phyloP scores from a whole-genome alignment of 1,284 basidiomycete species.

The Papiliotrema laurentii region DNA sequence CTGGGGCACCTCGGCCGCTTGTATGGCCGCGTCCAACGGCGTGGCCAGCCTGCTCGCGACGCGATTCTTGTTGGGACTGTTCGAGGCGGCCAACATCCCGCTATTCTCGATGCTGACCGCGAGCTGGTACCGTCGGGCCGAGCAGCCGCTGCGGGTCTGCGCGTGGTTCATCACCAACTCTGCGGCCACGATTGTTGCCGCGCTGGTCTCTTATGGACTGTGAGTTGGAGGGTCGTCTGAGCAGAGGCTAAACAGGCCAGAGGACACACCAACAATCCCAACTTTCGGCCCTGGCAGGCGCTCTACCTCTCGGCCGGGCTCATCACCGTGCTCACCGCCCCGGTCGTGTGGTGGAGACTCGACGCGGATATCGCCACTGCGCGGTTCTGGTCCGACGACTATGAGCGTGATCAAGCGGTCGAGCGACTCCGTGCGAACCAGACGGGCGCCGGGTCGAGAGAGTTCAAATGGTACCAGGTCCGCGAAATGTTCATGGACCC shows the following conservation, averaged over 20 bases:
- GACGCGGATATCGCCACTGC: slow-evolving; percentile 42
- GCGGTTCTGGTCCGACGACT: slow-evolving; percentile 38
- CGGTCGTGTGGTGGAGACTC: slow-evolving; percentile 37
- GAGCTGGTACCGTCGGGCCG: slow-evolving; percentile 47
- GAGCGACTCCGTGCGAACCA: slow-evolving; percentile 49
- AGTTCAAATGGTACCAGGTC: slow-evolving; percentile 47
- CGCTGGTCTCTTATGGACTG: slow-evolving; percentile 38
- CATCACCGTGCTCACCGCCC: slow-evolving; percentile 42
- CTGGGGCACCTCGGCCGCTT: slow-evolving; percentile 35
- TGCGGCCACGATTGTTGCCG: slow-evolving; percentile 40
- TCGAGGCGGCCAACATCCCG: slow-evolving; percentile 47
- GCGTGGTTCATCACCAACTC: slow-evolving; percentile 47
- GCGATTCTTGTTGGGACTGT: slow-evolving; percentile 46
- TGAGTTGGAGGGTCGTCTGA: slow-evolving; percentile 5
- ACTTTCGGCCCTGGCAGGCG: slow-evolving; percentile 42
- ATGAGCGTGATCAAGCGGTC: slow-evolving; percentile 45
- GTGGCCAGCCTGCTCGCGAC: slow-evolving; percentile 31
- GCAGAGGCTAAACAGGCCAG: slow-evolving; percentile 2
- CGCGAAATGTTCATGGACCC: slow-evolving; percentile 42
- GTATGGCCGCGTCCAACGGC: slow-evolving; percentile 32
- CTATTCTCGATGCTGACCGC: slow-evolving; percentile 47
- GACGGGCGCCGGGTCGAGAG: slow-evolving; percentile 39
- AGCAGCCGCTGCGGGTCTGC: slow-evolving; percentile 45
- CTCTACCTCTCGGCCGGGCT: slow-evolving; percentile 45
- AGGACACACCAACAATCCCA: slow-evolving; percentile 33